Percentiles rank a stretch among this genome's conserved stretches.
Evolutionary conservation across 164 flowering plant species (phyloP).

Genomic region (Malania oleifera): DNA sequence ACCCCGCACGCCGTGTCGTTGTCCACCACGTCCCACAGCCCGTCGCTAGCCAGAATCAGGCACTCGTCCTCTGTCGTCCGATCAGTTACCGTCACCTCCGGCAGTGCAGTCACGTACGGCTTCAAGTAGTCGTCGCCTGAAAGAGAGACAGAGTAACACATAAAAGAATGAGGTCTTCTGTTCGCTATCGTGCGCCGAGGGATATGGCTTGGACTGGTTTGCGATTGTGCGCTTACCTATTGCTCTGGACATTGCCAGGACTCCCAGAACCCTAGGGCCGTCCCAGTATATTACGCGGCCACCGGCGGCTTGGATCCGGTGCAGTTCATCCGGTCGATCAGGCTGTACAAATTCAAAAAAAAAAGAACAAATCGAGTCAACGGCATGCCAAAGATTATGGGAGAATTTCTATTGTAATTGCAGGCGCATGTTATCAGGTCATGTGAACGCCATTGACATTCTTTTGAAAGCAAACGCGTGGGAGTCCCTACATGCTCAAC

Average conservation of each 20-base stretch:
- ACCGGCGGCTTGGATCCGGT: slow-evolving; percentile 63
- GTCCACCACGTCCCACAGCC: slow-evolving; percentile 76
- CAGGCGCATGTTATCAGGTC: too few relatives aligned
- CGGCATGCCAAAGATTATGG: too few relatives aligned
- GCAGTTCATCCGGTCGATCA: slow-evolving; percentile 70
- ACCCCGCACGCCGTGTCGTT: slow-evolving; percentile 67
- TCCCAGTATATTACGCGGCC: slow-evolving; percentile 82
- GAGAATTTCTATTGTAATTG: too few relatives aligned
- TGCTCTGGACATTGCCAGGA: slow-evolving; percentile 77
- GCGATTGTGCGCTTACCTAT: slow-evolving; percentile 37
- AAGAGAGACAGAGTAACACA: too few relatives aligned
- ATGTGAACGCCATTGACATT: too few relatives aligned
- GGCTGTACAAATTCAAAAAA: slow-evolving; percentile 37
- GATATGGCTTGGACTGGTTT: too few relatives aligned
- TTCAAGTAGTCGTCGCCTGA: slow-evolving; percentile 66
- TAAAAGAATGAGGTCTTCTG: too few relatives aligned
- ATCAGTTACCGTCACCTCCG: slow-evolving; percentile 58
- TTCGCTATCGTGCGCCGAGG: too few relatives aligned
- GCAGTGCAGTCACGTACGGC: slow-evolving; percentile 61
- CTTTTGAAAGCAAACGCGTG: too few relatives aligned
- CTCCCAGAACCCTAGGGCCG: slow-evolving; percentile 69
- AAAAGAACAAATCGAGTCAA: not conserved
- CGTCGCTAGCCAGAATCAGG: slow-evolving; percentile 74
- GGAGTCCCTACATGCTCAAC: too few relatives aligned
- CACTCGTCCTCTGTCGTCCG: slow-evolving; percentile 64